A percentile compares a stretch with the other conserved stretches of the same genome.
These are phyloP conservation scores for Paramecium bursaria DNA, from an alignment of 73 alveolate genomes.

Conservation along the genomic window DNA sequence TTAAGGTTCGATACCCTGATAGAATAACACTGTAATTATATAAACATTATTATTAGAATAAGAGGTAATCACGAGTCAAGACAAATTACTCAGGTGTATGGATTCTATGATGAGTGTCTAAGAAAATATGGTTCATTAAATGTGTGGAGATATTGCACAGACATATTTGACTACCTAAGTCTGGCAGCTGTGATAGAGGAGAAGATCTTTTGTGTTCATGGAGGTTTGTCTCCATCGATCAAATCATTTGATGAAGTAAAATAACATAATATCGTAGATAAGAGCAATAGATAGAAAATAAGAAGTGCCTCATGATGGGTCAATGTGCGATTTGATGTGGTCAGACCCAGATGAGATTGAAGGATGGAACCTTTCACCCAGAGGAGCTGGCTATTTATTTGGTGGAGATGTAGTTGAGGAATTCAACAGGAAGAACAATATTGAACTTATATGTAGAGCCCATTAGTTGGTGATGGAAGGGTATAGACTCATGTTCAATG, in stretches of 20 bases:
- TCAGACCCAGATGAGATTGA: slow-evolving; percentile 95
- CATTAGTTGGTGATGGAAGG: slow-evolving; percentile 98
- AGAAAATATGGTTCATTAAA: slow-evolving; percentile 93
- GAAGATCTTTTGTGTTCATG: slow-evolving; percentile 97
- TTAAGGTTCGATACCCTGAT: slow-evolving; percentile 81
- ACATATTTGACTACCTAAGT: slow-evolving; percentile 90
- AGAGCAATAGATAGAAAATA: slow-evolving; percentile 97
- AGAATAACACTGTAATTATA: slow-evolving; percentile 81
- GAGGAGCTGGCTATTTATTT: slow-evolving; percentile 98
- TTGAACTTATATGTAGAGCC: slow-evolving; percentile 94
- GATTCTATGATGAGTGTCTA: slow-evolving; percentile 94
- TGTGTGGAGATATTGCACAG: slow-evolving; percentile 97
- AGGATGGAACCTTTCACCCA: slow-evolving; percentile 78
- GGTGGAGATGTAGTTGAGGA: slow-evolving; percentile 94
- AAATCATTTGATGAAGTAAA: slow-evolving; percentile 88
- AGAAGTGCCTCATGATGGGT: slow-evolving; percentile 99
- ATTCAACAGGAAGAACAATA: slow-evolving; percentile 84
- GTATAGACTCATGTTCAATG: slow-evolving; percentile 84
- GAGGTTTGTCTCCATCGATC: slow-evolving; percentile 96
- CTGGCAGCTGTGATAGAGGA: slow-evolving; percentile 93
- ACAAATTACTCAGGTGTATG: slow-evolving; percentile 95
- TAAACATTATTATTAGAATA: slow-evolving; percentile 79
- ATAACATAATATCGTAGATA: slow-evolving; percentile 64
- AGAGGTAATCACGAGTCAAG: slow-evolving; percentile 94
- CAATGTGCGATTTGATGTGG: slow-evolving; percentile 99